Conservation (phyloP, 352 stramenopile genomes). For the Phytophthora sp. region DNA sequence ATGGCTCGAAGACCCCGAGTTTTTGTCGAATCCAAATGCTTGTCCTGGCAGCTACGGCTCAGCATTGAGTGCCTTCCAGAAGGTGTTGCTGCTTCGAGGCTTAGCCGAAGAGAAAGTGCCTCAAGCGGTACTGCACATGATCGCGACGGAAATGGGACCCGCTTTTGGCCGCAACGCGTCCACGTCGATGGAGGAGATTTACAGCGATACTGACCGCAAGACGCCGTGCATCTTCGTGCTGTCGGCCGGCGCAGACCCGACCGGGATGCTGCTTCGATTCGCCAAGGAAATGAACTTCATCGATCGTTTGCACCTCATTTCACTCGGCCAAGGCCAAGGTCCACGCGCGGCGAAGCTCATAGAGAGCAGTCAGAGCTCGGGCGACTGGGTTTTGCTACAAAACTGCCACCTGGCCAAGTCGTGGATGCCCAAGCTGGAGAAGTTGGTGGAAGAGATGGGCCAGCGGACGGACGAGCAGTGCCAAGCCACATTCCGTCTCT, state of each 20-base stretch:
- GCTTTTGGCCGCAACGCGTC: constrained; percentile 85
- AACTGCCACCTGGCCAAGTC: constrained; percentile 95
- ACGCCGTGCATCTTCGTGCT: constrained; percentile 95
- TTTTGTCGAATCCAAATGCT: constrained; percentile 38
- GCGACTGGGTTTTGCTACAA: constrained; percentile 94
- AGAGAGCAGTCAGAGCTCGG: constrained; percentile 73
- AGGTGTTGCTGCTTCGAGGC: constrained; percentile 76
- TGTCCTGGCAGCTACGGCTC: constrained; percentile 57
- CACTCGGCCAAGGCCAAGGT: constrained; percentile 92
- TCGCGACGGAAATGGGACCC: constrained; percentile 83
- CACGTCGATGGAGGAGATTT: constrained; percentile 94
- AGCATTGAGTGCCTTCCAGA: constrained; percentile 70
- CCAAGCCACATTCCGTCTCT: constrained; percentile 87
- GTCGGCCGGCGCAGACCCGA: constrained; percentile 91
- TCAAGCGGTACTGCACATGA: constrained; percentile 85
- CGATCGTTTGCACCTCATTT: constrained; percentile 91
- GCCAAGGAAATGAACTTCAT: constrained; percentile 90
- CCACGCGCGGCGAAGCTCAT: constrained; percentile 92
- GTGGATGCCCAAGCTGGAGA: constrained; percentile 94
- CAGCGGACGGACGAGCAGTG: constrained; percentile 64
- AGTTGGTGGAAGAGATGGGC: constrained; percentile 88
- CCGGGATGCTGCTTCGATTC: constrained; percentile 93
- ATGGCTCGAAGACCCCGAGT: constrained; percentile 60
- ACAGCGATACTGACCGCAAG: constrained; percentile 90
- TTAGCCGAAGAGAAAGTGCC: constrained; percentile 92